Conservation (phyloP, 441 rosid genomes). For the Hypseocharis bilobata region DNA sequence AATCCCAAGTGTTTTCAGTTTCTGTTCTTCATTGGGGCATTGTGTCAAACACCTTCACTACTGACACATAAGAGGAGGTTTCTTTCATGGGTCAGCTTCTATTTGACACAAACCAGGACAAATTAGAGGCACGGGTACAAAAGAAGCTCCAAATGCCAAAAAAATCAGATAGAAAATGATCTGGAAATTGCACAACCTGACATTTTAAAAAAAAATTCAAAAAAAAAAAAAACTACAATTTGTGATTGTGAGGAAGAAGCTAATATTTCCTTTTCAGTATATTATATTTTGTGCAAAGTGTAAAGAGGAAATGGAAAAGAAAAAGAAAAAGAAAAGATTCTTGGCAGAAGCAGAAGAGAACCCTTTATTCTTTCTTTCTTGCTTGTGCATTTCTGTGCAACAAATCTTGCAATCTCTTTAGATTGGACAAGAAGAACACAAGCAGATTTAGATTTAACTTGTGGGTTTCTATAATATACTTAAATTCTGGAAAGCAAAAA, state of each 20-base stretch:
- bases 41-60: neutral
- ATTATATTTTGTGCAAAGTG: conserved; percentile 7
- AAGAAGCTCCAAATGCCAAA: no score
- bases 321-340: conserved; percentile 23
- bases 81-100: no score
- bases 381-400: neutral
- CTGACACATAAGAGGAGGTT: conserved; percentile 18
- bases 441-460: no score
- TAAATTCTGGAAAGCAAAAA: no score
- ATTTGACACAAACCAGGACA: conserved; percentile 26
- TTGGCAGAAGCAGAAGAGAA: conserved; percentile 23
- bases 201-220: no score
- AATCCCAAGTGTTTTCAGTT: neutral
- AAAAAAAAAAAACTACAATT: neutral
- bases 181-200: conserved; percentile 25
- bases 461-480: no score
- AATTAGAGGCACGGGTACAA: conserved; percentile 25
- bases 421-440: no score
- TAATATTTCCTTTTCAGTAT: neutral
- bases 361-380: conserved; percentile 31
- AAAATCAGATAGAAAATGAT: conserved; percentile 19
- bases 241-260: neutral
- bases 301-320: no score
- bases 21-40: neutral
- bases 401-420: no score